These are phyloP conservation scores for Salvia splendens DNA, from an alignment of 257 asterid genomes.

Conservation along the genomic window DNA sequence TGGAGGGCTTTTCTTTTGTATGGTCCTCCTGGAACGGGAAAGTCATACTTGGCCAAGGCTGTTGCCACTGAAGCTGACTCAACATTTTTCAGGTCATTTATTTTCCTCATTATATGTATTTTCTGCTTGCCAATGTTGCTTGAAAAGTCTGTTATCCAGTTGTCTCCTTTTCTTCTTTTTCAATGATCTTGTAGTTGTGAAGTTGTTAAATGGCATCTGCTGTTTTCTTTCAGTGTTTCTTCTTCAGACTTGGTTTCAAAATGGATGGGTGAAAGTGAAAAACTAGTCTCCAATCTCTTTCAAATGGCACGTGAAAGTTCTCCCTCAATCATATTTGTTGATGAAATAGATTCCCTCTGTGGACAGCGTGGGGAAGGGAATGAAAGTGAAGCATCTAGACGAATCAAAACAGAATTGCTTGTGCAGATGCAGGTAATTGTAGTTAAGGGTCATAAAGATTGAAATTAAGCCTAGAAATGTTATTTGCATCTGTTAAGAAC, in stretches of 20 bases:
- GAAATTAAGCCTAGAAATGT: no score
- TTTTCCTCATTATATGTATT: conserved; percentile 7
- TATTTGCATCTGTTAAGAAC: no score
- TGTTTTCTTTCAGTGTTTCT: conserved; percentile 72
- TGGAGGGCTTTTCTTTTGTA: conserved; percentile 99
- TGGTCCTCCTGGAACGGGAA: conserved; percentile 99
- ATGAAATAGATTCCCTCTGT: conserved; percentile 93
- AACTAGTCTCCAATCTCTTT: conserved; percentile 94
- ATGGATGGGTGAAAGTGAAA: conserved; percentile 99
- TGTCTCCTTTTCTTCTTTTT: conserved; percentile 18
- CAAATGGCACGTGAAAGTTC: conserved; percentile 99
- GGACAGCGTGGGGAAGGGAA: conserved; percentile 99
- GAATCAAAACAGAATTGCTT: conserved; percentile 92
- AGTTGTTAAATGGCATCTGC: conserved; percentile 69
- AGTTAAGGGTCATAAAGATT: no score
- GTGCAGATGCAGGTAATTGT: conserved; percentile 96
- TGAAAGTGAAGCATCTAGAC: conserved; percentile 98
- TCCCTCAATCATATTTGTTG: conserved; percentile 90
- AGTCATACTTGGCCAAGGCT: conserved; percentile 97
- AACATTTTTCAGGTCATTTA: conserved; percentile 82
- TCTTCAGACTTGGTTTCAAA: conserved; percentile 98
- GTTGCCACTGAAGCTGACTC: conserved; percentile 99
- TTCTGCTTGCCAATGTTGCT: conserved; percentile 11
- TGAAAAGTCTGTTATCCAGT: conserved; percentile 11
- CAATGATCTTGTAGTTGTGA: conserved; percentile 35